Conservation (phyloP, 305 asterid genomes). For the Ilex paraguariensis region DNA sequence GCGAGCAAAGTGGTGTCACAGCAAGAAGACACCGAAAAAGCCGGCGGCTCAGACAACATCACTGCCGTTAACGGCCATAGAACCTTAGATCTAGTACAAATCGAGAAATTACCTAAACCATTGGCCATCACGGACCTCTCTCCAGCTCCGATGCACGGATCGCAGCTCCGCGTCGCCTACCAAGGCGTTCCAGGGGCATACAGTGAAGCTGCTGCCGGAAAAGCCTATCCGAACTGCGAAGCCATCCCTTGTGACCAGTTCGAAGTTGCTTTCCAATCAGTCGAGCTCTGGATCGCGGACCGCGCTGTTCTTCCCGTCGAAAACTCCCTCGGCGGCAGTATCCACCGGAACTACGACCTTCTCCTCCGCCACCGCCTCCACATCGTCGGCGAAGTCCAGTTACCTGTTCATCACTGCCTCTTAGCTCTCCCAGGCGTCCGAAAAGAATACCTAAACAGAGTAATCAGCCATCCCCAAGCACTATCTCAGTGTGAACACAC, state of each 20-base stretch:
- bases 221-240: constrained; percentile 75
- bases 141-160: constrained; percentile 75
- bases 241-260: constrained; percentile 90
- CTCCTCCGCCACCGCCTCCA: constrained; percentile 97
- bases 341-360: constrained; percentile 87
- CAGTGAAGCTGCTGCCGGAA: constrained; percentile 86
- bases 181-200: constrained; percentile 90
- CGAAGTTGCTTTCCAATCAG: constrained; percentile 84
- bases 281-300: constrained; percentile 90
- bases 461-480: constrained; percentile 87
- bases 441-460: constrained; percentile 57
- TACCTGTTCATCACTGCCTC: constrained; percentile 87
- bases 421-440: constrained; percentile 83
- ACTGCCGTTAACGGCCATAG: constrained; percentile 58
- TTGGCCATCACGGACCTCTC: constrained; percentile 56
- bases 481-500: constrained; percentile 80
- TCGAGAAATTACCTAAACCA: constrained; percentile 44
- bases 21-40: constrained; percentile 55
- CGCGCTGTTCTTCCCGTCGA: constrained; percentile 84
- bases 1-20: constrained; percentile 79
- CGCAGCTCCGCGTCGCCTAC: constrained; percentile 68
- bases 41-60: constrained; percentile 37
- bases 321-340: constrained; percentile 81
- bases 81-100: constrained; percentile 53
- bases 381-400: constrained; percentile 90